Percentiles rank a stretch among this genome's conserved stretches.
Evolutionary conservation across 1,139 yeast genomes (phyloP).

Genomic region (Blastobotrys capitulatus): DNA sequence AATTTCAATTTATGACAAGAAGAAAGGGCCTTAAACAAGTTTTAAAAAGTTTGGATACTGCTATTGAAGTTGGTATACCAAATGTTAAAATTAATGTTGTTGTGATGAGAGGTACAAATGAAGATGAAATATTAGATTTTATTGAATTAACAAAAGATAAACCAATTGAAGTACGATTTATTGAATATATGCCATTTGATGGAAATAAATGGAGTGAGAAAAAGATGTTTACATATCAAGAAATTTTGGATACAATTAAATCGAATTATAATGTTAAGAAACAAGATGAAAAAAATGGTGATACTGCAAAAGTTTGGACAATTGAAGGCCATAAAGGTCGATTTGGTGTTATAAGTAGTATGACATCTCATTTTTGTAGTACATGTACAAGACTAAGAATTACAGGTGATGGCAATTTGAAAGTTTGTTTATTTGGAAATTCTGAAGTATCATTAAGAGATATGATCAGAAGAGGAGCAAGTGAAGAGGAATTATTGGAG

Average conservation of each 20-base stretch:
- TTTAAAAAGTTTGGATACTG: conserved; percentile 38
- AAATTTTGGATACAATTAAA: conserved; percentile 35
- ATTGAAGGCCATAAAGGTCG: conserved; percentile 40
- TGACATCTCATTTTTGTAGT: conserved; percentile 47
- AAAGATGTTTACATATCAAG: conserved; percentile 41
- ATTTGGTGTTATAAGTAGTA: conserved; percentile 47
- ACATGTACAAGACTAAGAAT: conserved; percentile 45
- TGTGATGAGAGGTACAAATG: conserved; percentile 45
- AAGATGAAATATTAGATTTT: conserved; percentile 45
- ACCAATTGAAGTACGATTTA: conserved; percentile 44
- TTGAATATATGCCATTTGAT: conserved; percentile 52
- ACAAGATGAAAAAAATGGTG: conserved; percentile 37
- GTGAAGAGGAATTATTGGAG: conserved; percentile 33
- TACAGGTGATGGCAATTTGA: conserved; percentile 47
- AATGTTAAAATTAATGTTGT: conserved; percentile 45
- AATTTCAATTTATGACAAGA: conserved; percentile 43
- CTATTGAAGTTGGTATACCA: conserved; percentile 40
- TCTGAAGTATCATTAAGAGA: conserved; percentile 45
- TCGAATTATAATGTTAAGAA: conserved; percentile 23
- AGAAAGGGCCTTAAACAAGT: conserved; percentile 44
- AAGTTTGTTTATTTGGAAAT: conserved; percentile 49
- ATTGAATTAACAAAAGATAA: conserved; percentile 37
- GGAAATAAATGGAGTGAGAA: conserved; percentile 45
- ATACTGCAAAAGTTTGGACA: conserved; percentile 42
- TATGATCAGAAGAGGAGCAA: conserved; percentile 34